Evolutionary conservation across 768 basidiomycete genomes (phyloP).

Genomic region (Gymnopilus dilepis): DNA sequence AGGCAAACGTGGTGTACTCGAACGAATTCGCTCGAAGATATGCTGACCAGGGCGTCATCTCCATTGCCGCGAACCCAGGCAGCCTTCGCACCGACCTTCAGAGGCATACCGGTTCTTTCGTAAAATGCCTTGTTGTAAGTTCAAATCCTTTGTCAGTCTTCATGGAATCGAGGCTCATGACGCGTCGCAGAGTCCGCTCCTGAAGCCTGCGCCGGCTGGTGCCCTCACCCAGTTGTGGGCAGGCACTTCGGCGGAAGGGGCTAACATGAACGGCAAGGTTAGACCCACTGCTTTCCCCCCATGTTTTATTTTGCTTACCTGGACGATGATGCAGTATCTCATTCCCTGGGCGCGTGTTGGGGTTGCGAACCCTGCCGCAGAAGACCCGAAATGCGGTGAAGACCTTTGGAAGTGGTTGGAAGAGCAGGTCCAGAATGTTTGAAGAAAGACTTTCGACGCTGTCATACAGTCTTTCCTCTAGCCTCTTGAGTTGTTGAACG

Average conservation of each 20-base stretch:
- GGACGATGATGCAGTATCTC: conserved; percentile 36
- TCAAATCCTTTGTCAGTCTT: conserved; percentile 10
- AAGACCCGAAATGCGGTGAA: conserved; percentile 36
- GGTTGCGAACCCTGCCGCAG: conserved; percentile 20
- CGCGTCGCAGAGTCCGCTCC: conserved; percentile 9
- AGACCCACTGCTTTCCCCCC: not conserved
- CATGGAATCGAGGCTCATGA: not conserved
- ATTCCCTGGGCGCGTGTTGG: conserved; percentile 49
- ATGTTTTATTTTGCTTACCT: not conserved
- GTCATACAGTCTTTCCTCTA: too few relatives aligned
- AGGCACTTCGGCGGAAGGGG: conserved; percentile 48
- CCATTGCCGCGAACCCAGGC: conserved; percentile 50
- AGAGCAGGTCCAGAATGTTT: conserved; percentile 39
- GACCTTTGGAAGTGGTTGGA: conserved; percentile 50
- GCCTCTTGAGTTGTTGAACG: too few relatives aligned
- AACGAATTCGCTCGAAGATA: conserved; percentile 49
- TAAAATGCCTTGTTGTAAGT: not conserved
- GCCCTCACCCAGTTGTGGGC: conserved; percentile 57
- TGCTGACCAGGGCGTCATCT: conserved; percentile 47
- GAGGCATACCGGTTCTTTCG: conserved; percentile 23
- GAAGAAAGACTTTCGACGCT: too few relatives aligned
- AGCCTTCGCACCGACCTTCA: conserved; percentile 40
- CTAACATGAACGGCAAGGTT: conserved; percentile 51
- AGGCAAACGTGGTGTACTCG: conserved; percentile 49
- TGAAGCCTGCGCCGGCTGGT: conserved; percentile 41